Base-by-base conservation (phyloP, 345 rosid species). In the Ricinus communis region DNA sequence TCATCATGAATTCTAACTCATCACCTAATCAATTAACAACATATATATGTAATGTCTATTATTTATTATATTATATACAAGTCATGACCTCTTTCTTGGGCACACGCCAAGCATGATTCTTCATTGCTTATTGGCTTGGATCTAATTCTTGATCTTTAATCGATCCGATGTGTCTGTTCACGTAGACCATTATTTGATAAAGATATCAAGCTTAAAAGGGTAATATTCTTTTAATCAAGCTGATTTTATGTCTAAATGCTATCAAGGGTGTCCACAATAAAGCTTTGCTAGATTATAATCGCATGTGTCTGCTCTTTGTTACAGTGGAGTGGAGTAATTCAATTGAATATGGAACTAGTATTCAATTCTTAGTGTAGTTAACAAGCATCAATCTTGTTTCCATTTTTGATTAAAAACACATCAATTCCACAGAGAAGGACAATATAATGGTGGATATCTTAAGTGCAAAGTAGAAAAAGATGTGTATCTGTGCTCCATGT, bases 401-500 rank as follows among this genome's bases (percentile, higher is more conserved):
- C 55, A 55, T 56, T 62, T 74, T 66, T 74, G 82, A 70, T 33
- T 19, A 77, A 73, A 38, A 62, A 76, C 79, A 80, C 33, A 68
- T 2, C 36, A 56, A 49, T 60, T 71, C 60, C 72, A 11, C 43
- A 22, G 70, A 71, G 66, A 46, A 74, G 56, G 59, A 71, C 57
- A 73, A 76, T 46, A 71, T 53, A 30, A 60, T 47, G 59, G 38
- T 59, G 69, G 76, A 66, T 33, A 0, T 63, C 80, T 73, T 73
- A 5, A 31, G 53, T 76, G 51, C 38, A 58, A 79, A 72, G 65
- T 25, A 15, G 77, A 53, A 71, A 63, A 62, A 63, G 76, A 56
- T 63, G 70, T 74, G 72, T 21, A 57, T 76, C 6, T 65, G 68
- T 81, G 73, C 80, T 63, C 27, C 81, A 85, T 61, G 72, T 79